phyloP scores from a whole-genome alignment of 2,329 filamentous ascomycete genomes.

The Diaporthe citrichinensis region DNA sequence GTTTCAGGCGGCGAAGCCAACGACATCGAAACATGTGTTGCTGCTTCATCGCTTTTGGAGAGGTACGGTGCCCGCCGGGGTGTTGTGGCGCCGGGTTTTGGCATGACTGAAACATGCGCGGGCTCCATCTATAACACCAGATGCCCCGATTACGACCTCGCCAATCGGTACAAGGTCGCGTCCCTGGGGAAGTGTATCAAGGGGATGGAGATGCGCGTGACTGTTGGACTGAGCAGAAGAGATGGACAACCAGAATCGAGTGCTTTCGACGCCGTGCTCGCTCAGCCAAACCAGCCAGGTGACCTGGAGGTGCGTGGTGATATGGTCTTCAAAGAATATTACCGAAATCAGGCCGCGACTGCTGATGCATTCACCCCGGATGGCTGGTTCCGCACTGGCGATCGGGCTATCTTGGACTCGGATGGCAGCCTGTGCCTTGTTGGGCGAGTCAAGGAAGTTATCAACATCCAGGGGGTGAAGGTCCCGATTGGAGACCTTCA shows the following conservation, averaged over 20 bases:
- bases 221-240: conserved; percentile 33
- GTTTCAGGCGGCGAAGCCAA: conserved; percentile 63
- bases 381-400: conserved; percentile 60
- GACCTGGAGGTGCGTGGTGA: conserved; percentile 71
- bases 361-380: conserved; percentile 66
- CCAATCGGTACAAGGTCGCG: conserved; percentile 48
- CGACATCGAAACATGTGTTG: conserved; percentile 50
- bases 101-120: conserved; percentile 68
- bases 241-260: no score
- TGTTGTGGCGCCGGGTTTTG: conserved; percentile 59
- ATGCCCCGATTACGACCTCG: conserved; percentile 58
- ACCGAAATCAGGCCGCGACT: conserved; percentile 70
- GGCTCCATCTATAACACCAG: conserved; percentile 59
- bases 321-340: conserved; percentile 76
- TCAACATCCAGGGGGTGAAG: conserved; percentile 65
- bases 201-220: conserved; percentile 57
- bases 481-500: conserved; percentile 55
- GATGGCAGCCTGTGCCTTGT: conserved; percentile 52
- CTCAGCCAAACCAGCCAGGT: conserved; percentile 54
- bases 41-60: conserved; percentile 48
- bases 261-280: neutral
- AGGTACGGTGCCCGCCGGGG: conserved; percentile 49
- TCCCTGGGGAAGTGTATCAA: conserved; percentile 55
- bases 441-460: conserved; percentile 57
- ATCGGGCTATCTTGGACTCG: conserved; percentile 52